A percentile compares a stretch with the other conserved stretches of the same genome.
These are phyloP conservation scores for Oryza meyeriana DNA, from an alignment of 176 grass and related monocot genomes.

Conservation along the genomic window DNA sequence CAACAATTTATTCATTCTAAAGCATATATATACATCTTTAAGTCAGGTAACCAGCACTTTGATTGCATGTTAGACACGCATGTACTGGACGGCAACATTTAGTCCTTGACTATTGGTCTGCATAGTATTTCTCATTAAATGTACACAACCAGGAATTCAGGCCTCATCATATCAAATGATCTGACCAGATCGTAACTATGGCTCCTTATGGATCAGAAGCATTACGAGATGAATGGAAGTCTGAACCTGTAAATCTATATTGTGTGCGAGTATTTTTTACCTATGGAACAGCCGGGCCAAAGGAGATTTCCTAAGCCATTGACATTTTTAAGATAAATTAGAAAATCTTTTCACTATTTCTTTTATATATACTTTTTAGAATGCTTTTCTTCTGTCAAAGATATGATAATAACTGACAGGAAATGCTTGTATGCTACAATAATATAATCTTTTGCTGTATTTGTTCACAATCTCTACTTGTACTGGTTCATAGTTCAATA, in stretches of 20 bases:
- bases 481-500: not conserved
- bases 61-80: not conserved
- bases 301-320: not conserved
- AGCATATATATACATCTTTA: not conserved
- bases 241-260: not conserved
- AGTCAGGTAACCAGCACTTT: not conserved
- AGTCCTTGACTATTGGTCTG: not conserved
- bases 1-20: not conserved
- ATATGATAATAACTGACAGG: not conserved
- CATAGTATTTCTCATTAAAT: not conserved
- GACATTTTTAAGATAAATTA: not conserved
- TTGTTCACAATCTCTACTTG: not conserved
- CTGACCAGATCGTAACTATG: not conserved
- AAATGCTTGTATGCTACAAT: not conserved
- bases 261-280: not conserved
- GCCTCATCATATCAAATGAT: not conserved
- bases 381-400: not conserved
- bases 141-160: not conserved
- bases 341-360: not conserved
- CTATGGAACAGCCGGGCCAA: not conserved
- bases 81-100: not conserved
- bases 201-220: not conserved
- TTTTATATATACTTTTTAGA: not conserved
- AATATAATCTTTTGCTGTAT: not conserved
- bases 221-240: not conserved